Evolutionary conservation across 371 early-diverging fungal genomes (phyloP), one percentile per base, ranked within the genome.

Genomic region (Conidiobolus incongruus): DNA sequence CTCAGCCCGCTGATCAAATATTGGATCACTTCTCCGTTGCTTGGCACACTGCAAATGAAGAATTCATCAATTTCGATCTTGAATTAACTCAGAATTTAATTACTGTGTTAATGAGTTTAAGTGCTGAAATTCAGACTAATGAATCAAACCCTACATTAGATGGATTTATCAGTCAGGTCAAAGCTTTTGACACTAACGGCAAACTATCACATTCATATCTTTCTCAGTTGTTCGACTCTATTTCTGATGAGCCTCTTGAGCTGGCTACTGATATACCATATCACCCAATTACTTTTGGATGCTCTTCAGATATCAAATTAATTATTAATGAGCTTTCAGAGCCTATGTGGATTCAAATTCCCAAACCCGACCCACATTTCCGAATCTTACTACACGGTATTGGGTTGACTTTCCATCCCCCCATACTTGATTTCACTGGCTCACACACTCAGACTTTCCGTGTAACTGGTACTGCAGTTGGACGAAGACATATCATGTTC

Each of bases 21-120:
- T 62, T 88, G 24, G 75, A 73, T 43, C 58, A 66, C 2, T 81
- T 82, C 51, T 68, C 80, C n/a, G 61, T 67, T 32, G 70, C 70
- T 45, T 91, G 79, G 74, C 66, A 65, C 39, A 61, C 62, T 34
- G 60, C 58, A 0, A 63, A 65, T 21, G 60, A 56, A 16, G 58
- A 63, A 30, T 59, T 59, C 5, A 58, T 69, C 48, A 59, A 58
- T 24, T 62, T 58, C 28, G 61, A 63, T 40, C 65, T 59, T 35
- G 62, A 60, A 31, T 60, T 66, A 59, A 64, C 66, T 0, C 63
- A 71, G 43, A 74, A 71, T 46, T 72, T 86, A 4, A 68, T 75
- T n/a, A 77, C 74, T 41, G 68, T 80, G 11, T 72, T 81, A 55
- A 61, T 86, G 56, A 15, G n/a, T 30, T 23, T 30, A 22, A 16